Evolutionary conservation across 1,284 basidiomycete genomes (phyloP).

Genomic region (Anthracocystis panici-leucophaei): DNA sequence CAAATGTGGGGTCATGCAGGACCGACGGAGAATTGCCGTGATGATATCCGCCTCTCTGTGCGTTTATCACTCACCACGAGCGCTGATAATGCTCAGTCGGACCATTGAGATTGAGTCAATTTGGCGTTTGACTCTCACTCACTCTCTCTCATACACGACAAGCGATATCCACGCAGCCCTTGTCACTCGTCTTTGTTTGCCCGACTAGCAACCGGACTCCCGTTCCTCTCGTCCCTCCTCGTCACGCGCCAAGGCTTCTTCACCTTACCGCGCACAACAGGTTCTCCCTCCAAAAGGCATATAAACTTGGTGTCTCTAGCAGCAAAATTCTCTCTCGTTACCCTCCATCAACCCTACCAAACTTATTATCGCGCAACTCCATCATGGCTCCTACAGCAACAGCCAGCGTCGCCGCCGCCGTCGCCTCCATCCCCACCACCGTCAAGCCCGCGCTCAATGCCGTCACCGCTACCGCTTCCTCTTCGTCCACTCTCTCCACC

Average conservation of each 20-base stretch:
- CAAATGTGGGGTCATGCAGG: too few species aligned
- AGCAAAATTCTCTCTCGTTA: neutral
- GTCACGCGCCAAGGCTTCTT: neutral
- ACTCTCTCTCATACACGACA: neutral
- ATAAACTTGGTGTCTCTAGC: neutral
- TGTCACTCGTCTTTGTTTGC: conserved; percentile 14
- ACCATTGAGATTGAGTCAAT: conserved; percentile 26
- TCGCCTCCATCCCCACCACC: conserved; percentile 32
- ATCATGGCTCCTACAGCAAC: conserved; percentile 56
- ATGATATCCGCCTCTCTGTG: conserved; percentile 18
- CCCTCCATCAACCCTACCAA: neutral
- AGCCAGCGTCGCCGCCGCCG: conserved; percentile 23
- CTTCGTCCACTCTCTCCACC: conserved; percentile 64
- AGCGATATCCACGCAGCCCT: conserved; percentile 6
- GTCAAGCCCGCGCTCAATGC: conserved; percentile 45
- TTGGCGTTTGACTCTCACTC: conserved; percentile 10
- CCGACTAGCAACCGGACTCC: conserved; percentile 40
- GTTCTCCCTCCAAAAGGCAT: neutral
- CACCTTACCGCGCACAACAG: neutral
- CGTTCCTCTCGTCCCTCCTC: neutral
- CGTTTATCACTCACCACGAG: too few species aligned
- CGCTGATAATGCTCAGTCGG: conserved; percentile 6
- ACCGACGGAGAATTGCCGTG: conserved; percentile 14
- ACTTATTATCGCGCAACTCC: neutral
- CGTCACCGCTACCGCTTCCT: conserved; percentile 36